Evolutionary conservation across 2,329 filamentous ascomycete genomes (phyloP).

Genomic region (Venturia carpophila): DNA sequence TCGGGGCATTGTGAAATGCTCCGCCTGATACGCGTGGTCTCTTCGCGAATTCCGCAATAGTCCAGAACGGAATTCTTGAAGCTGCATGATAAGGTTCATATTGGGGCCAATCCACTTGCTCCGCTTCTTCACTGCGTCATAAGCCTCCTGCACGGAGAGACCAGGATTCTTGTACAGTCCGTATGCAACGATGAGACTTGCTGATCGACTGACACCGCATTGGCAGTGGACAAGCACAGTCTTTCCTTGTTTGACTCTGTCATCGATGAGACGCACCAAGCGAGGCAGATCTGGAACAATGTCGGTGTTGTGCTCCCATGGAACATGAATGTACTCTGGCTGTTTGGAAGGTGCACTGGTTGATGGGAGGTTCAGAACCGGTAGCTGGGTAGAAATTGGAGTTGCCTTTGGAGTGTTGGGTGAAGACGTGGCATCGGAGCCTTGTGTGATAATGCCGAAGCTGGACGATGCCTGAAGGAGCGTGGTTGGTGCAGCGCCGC

Average conservation of each 20-base stretch:
- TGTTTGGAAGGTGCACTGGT: slow-evolving; percentile 30
- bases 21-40: background rate
- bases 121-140: slow-evolving; percentile 69
- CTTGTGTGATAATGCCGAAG: slow-evolving; percentile 12
- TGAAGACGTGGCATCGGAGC: slow-evolving; percentile 27
- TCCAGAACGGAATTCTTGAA: slow-evolving; percentile 63
- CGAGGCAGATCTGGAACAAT: slow-evolving; percentile 69
- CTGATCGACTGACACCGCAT: slow-evolving; percentile 76
- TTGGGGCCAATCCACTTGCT: slow-evolving; percentile 86
- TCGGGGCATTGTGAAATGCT: slow-evolving; percentile 33
- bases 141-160: slow-evolving; percentile 73
- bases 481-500: slow-evolving; percentile 25
- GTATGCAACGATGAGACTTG: slow-evolving; percentile 79
- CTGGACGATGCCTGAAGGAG: slow-evolving; percentile 6
- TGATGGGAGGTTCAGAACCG: slow-evolving; percentile 23
- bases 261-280: slow-evolving; percentile 69
- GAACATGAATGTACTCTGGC: slow-evolving; percentile 80
- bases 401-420: slow-evolving; percentile 48
- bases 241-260: slow-evolving; percentile 63
- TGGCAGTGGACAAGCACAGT: slow-evolving; percentile 78
- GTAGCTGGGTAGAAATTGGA: slow-evolving; percentile 32
- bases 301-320: slow-evolving; percentile 83
- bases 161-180: slow-evolving; percentile 71
- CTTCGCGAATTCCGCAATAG: slow-evolving; percentile 16
- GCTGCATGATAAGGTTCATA: slow-evolving; percentile 84